phyloP scores from a whole-genome alignment of 108 stramenopile species.

The Cyclotella distinguenda region DNA sequence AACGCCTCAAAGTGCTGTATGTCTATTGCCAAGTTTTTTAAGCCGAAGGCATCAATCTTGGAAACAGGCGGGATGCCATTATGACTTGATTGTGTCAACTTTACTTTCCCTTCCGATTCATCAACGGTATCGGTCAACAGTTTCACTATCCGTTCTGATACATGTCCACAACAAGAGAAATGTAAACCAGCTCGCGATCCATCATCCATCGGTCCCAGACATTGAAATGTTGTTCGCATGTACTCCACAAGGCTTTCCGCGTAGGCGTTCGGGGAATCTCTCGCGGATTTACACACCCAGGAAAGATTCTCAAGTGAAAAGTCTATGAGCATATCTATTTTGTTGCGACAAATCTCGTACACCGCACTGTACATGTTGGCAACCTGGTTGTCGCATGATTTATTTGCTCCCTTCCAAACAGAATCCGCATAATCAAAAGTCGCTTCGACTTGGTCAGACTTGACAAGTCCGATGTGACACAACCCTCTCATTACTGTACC shows the following conservation, averaged over 20 bases:
- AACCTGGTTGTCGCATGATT: slow-evolving; percentile 87
- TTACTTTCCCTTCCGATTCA: slow-evolving; percentile 32
- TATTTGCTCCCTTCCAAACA: slow-evolving; percentile 79
- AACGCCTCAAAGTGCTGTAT: slow-evolving; percentile 81
- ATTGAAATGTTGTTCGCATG: slow-evolving; percentile 73
- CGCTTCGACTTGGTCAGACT: slow-evolving; percentile 79
- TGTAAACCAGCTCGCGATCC: slow-evolving; percentile 86
- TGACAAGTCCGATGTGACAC: slow-evolving; percentile 84
- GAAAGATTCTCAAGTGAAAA: slow-evolving; percentile 83
- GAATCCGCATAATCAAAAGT: slow-evolving; percentile 84
- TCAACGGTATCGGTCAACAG: slow-evolving; percentile 66
- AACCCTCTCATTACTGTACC: slow-evolving; percentile 87
- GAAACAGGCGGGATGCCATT: slow-evolving; percentile 70
- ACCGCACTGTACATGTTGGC: slow-evolving; percentile 84
- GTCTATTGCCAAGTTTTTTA: slow-evolving; percentile 79
- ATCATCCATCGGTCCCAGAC: slow-evolving; percentile 88
- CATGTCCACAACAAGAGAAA: slow-evolving; percentile 91
- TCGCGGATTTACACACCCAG: slow-evolving; percentile 74
- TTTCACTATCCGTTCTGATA: slow-evolving; percentile 81
- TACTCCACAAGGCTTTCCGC: slow-evolving; percentile 82
- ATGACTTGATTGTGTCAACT: not conserved
- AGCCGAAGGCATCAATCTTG: slow-evolving; percentile 84
- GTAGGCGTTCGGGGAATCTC: slow-evolving; percentile 87
- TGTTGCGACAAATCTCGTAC: slow-evolving; percentile 85
- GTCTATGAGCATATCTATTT: slow-evolving; percentile 84